These are phyloP conservation scores for Tremella mesenterica DNA, from an alignment of 768 basidiomycete genomes.

Conservation along the genomic window DNA sequence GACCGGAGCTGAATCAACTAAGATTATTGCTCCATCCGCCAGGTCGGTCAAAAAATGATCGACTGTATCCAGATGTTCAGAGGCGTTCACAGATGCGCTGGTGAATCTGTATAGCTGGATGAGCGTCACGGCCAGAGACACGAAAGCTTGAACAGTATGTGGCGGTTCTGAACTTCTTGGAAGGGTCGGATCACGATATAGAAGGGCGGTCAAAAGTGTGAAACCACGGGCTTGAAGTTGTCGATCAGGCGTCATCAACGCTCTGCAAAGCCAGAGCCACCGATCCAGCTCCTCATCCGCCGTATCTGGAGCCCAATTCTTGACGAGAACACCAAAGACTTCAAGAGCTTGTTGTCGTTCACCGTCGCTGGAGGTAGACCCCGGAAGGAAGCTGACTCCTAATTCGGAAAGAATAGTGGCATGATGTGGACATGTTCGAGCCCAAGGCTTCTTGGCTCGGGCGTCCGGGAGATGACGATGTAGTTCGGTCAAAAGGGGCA, in stretches of 20 bases:
- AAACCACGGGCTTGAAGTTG: slow-evolving; percentile 29
- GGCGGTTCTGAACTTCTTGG: slow-evolving; percentile 16
- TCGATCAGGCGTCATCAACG: slow-evolving; percentile 17
- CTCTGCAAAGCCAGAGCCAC: slow-evolving; percentile 33
- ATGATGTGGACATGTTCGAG: slow-evolving; percentile 35
- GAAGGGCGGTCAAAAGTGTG: slow-evolving; percentile 16
- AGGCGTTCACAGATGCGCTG: slow-evolving; percentile 13
- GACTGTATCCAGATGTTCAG: slow-evolving; percentile 18
- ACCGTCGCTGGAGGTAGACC: slow-evolving; percentile 14
- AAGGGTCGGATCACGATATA: slow-evolving; percentile 20
- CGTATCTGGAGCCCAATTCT: slow-evolving; percentile 28
- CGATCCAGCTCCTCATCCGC: slow-evolving; percentile 31
- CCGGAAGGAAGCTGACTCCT: slow-evolving; percentile 19
- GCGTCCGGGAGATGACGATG: slow-evolving; percentile 33
- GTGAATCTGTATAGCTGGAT: slow-evolving; percentile 19
- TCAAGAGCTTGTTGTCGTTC: slow-evolving; percentile 34
- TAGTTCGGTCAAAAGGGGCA: slow-evolving; percentile 29
- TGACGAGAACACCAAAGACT: slow-evolving; percentile 30
- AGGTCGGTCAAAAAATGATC: slow-evolving; percentile 18
- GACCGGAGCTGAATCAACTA: slow-evolving; percentile 10
- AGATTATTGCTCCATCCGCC: slow-evolving; percentile 17
- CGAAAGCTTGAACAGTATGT: slow-evolving; percentile 14
- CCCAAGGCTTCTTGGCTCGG: slow-evolving; percentile 31
- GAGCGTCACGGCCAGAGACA: slow-evolving; percentile 11
- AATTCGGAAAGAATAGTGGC: slow-evolving; percentile 30